These are phyloP conservation scores for Harrya chromipes DNA, from an alignment of 768 basidiomycete genomes.

Conservation along the genomic window DNA sequence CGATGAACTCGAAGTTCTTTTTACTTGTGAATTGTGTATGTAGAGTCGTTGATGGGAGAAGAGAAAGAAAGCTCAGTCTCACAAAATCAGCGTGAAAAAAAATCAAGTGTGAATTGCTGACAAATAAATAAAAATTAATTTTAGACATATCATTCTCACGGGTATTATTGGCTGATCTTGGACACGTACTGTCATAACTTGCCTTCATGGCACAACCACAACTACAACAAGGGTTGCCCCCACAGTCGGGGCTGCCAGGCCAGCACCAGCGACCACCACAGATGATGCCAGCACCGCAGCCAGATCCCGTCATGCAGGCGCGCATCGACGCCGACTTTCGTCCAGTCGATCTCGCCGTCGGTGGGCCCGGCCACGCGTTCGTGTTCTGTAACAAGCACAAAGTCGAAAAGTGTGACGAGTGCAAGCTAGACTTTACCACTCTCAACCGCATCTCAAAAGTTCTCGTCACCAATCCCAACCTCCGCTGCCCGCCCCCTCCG, in stretches of 20 bases:
- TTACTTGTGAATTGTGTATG: constrained; percentile 26
- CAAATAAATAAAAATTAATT: constrained; percentile 4
- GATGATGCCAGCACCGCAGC: constrained; percentile 42
- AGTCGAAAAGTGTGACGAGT: constrained; percentile 70
- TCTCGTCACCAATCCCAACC: constrained; percentile 63
- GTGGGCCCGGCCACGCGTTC: constrained; percentile 47
- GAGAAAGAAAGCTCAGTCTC: constrained; percentile 21
- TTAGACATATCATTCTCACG: constrained; percentile 10
- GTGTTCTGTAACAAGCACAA: constrained; percentile 67
- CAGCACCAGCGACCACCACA: constrained; percentile 38
- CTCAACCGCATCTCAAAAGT: constrained; percentile 77
- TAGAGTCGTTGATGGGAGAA: constrained; percentile 26
- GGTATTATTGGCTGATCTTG: not conserved
- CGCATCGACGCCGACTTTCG: constrained; percentile 71
- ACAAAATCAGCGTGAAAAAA: constrained; percentile 21
- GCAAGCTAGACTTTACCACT: constrained; percentile 66
- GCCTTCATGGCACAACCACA: constrained; percentile 60
- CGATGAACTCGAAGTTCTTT: constrained; percentile 29
- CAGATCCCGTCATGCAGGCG: constrained; percentile 72
- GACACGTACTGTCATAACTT: not conserved
- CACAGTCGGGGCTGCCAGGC: constrained; percentile 34
- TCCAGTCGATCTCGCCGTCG: constrained; percentile 54
- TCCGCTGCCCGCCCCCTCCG: constrained; percentile 78
- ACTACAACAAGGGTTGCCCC: constrained; percentile 54
- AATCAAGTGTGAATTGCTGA: constrained; percentile 28